Percentiles rank a stretch among this genome's conserved stretches.
phyloP scores from a whole-genome alignment of 192 early-diverging fungal genomes.

The Umbelopsis vinacea region DNA sequence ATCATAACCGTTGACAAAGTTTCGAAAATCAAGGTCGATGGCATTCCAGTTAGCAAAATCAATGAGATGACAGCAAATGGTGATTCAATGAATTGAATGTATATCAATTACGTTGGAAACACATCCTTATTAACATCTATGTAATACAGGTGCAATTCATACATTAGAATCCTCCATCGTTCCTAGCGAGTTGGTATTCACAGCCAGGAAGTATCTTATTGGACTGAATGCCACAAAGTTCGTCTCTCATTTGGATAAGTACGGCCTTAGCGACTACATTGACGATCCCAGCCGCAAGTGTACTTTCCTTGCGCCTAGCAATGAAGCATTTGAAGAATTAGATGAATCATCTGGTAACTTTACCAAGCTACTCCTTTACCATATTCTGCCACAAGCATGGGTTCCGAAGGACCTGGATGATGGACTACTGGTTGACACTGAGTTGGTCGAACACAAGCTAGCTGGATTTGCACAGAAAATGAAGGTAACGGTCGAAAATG shows the following conservation, averaged over 20 bases:
- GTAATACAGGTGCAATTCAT: conserved; percentile 52
- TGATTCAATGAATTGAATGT: conserved; percentile 26
- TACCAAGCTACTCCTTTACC: conserved; percentile 60
- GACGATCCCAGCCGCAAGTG: conserved; percentile 54
- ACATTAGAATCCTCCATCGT: conserved; percentile 36
- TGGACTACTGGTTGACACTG: conserved; percentile 54
- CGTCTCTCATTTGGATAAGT: conserved; percentile 57
- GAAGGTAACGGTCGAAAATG: conserved; percentile 26
- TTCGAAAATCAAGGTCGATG: conserved; percentile 23
- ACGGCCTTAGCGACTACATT: conserved; percentile 59
- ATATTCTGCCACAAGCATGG: conserved; percentile 61
- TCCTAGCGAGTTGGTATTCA: conserved; percentile 54
- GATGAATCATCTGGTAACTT: conserved; percentile 36
- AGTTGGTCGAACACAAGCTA: conserved; percentile 38
- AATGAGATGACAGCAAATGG: conserved; percentile 40
- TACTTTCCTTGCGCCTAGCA: conserved; percentile 71
- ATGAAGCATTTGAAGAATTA: conserved; percentile 50
- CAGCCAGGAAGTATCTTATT: conserved; percentile 65
- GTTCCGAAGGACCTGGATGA: conserved; percentile 47
- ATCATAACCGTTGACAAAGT: neutral
- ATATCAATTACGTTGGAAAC: conserved; percentile 54
- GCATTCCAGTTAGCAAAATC: neutral
- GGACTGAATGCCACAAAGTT: conserved; percentile 73
- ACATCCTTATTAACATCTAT: conserved; percentile 44
- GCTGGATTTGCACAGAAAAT: conserved; percentile 25